A percentile compares a stretch with the other conserved stretches of the same genome.
These are phyloP conservation scores for Fusarium caatingaense DNA, from an alignment of 2,329 filamentous ascomycete genomes.

Conservation along the genomic window DNA sequence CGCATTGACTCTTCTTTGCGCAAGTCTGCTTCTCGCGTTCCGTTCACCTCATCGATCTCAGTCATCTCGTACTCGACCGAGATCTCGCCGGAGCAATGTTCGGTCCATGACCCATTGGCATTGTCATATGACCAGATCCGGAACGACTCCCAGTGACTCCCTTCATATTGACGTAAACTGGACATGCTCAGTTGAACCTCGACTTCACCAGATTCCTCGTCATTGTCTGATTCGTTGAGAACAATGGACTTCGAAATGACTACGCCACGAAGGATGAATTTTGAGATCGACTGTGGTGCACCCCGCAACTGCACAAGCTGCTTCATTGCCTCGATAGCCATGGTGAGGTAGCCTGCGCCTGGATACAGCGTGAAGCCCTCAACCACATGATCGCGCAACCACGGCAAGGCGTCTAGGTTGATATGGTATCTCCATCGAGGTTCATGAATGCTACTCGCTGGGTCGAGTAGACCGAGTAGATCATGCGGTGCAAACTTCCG, in stretches of 20 bases:
- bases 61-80: neutral
- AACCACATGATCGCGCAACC: slow-evolving; percentile 24
- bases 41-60: neutral
- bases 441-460: neutral
- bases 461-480: slow-evolving; percentile 11
- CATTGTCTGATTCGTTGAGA: neutral
- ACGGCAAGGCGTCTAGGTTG: slow-evolving; percentile 7
- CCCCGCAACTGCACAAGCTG: slow-evolving; percentile 10
- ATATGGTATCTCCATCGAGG: slow-evolving; percentile 21
- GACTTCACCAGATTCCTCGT: neutral
- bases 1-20: neutral
- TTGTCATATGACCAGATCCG: slow-evolving; percentile 10
- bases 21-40: neutral
- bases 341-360: slow-evolving; percentile 14
- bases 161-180: slow-evolving; percentile 2
- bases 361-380: slow-evolving; percentile 23
- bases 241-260: slow-evolving; percentile 5
- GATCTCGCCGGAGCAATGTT: slow-evolving; percentile 6
- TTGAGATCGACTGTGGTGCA: neutral
- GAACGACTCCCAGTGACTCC: slow-evolving; percentile 2
- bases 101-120: neutral
- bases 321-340: slow-evolving; percentile 27
- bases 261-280: slow-evolving; percentile 17
- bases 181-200: slow-evolving; percentile 5
- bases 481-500: slow-evolving; percentile 22